Base-by-base conservation (phyloP, 2,329 filamentous ascomycete genomes). In the Colletotrichum agaves region DNA sequence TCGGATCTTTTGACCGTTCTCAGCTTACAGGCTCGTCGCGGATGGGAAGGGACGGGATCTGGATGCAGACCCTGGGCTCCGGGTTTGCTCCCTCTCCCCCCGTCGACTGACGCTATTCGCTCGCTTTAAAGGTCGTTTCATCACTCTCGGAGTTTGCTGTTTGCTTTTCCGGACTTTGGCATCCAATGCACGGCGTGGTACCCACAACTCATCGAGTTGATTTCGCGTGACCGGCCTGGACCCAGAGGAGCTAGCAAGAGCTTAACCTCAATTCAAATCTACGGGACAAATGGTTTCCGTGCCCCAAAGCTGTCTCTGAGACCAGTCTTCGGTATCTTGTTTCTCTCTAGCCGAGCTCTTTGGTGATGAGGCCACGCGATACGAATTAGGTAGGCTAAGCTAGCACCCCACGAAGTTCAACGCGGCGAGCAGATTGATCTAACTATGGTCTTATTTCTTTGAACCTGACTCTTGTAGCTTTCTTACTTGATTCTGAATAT, bases 1-100 rank as follows among this genome's bases (percentile, higher is more conserved):
- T 56, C 37, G 52, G 52, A 56, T 41, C 21, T 56, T 43, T 41
- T 56, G 35, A 56, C 52, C 37, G 52, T 43, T 56, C 52, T 56
- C 52, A 56, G 52, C 52, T 56, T 12, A 21, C 35, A 27, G 1
- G 27, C 8, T 27, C 50, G 50, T 53, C 50, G 39, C 39, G 50
- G 6, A 27, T 2, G 27, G 27, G 31, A 11, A 52, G 41, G 41
- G 7, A 15, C 12, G 8, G 1, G 50, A 53, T 23, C 50, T 33
- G 50, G 33, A 39, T 53, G 17, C 17, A 2, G 17, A 27, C 27
- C 44, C 44, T 13, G 6, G 11, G n/a, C 50, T 31, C 47, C 47
- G 27, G 15, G 0, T 31, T 15, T n/a, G 27, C 15, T 31, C 27
- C 17, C 15, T 50, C 10, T 15, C 27, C 6, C 8, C 31, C 10